Evolutionary conservation across 2,329 filamentous ascomycete species (phyloP).

Genomic region (Claviceps lovelessii): DNA sequence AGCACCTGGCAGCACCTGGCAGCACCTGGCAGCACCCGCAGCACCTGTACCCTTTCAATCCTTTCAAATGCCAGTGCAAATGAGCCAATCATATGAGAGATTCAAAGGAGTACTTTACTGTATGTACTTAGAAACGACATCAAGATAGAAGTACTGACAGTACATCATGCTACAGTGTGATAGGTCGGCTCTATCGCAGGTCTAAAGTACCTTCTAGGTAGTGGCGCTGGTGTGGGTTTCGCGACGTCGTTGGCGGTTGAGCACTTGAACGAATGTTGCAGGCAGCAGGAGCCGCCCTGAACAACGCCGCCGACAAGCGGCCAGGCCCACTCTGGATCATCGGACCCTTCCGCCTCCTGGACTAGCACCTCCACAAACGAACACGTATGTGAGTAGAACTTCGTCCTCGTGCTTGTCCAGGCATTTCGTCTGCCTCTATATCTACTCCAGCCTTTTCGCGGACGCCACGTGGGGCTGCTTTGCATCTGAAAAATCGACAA

Average conservation of each 20-base stretch:
- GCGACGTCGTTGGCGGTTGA: too few species aligned
- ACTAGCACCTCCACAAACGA: conserved; percentile 10
- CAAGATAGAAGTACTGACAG: too few species aligned
- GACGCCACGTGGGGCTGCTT: conserved; percentile 19
- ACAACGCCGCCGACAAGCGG: background rate
- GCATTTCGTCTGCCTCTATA: background rate
- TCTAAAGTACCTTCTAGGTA: too few species aligned
- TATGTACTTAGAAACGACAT: too few species aligned
- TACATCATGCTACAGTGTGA: too few species aligned
- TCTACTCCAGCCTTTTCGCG: conserved; percentile 8
- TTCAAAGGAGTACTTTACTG: too few species aligned
- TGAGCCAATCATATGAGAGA: too few species aligned
- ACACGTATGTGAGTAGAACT: conserved; percentile 12
- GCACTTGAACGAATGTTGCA: background rate
- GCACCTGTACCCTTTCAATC: too few species aligned
- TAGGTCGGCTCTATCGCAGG: too few species aligned
- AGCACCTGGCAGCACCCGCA: background rate
- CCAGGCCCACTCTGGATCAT: conserved; percentile 3
- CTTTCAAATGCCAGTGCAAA: too few species aligned
- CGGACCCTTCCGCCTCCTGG: conserved; percentile 3
- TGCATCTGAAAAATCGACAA: conserved; percentile 16
- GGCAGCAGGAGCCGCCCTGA: background rate
- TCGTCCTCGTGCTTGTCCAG: background rate
- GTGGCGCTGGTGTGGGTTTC: too few species aligned
- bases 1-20: background rate